Base-by-base conservation (phyloP, 345 rosid genomes). In the Brassica juncea region DNA sequence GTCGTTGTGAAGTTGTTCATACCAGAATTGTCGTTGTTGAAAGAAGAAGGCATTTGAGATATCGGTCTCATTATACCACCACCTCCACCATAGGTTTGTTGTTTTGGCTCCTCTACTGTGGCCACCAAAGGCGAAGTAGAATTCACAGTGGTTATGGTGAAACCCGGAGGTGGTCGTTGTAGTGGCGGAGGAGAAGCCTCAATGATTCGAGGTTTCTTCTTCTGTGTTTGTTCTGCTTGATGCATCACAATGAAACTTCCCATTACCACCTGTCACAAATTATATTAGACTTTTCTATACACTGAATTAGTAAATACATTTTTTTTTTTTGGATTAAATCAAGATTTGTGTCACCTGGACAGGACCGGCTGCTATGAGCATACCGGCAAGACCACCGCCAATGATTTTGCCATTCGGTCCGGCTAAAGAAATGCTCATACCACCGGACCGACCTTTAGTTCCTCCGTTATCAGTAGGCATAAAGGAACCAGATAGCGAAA, bases 371-470 rank as follows among this genome's bases (percentile, higher is more conserved):
- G 99, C 97, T 16, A 93, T 75, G 79, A 96, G 83, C 72, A 92
- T 77, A 75, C 98, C 98, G 11, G 97, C 97, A 58, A 96, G 92
- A 60, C 94, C 95, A 75, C 98, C 98, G 0, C 98, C 99, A 2
- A 96, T 79, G 77, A 96, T 95, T 25, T 88, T 94, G 44, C 98
- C 98, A 71, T 96, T 97, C 2, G 92, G 91, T 76, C 95, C 92
- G 1, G 97, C 97, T 85, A 92, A 88, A 34, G 98, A 91, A 70
- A 96, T 84, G 67, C 99, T 96, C 97, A 96, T 91, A 49, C 99
- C 98, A 67, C 99, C 99, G 0, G 98, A 87, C 71, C 92, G 89
- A 84, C 98, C 88, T 82, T 85, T 87, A 10, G 90, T 84, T 79
- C 97, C 97, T 76, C 90, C 91, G 74, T 77, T 85, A 21, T 87